Evolutionary conservation across 2,329 filamentous ascomycete genomes (phyloP), one percentile per base, ranked within the genome.

Genomic region (Penicillium psychrosexuale): DNA sequence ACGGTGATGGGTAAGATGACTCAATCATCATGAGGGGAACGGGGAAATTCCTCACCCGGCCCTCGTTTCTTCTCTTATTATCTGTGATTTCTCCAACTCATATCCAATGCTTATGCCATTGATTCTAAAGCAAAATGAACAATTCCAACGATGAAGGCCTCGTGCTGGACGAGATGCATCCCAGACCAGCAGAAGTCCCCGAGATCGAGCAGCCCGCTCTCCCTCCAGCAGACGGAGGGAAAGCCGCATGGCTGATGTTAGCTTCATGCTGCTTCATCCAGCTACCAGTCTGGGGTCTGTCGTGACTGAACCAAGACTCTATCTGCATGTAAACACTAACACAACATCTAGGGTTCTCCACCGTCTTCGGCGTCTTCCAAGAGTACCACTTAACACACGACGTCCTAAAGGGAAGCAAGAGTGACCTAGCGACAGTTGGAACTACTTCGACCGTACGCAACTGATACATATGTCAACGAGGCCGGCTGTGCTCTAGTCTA

Each of bases 251-350:
- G 76, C 57, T 81, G 1, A 80, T 82, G 48, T 66, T 84, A 13
- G 70, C 72, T 12, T 75, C 73, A 2, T 80, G 78, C 61, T 82
- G 81, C 59, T 66, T 82, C 45, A 72, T 84, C 11, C 81, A 85
- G 55, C 74, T 78, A 24, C 67, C 82, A 17, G 73, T 82, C 27
- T 84, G 80, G 81, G 80, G 80, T 80, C 60, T 58, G 69, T 56
- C 34, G 9, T 47, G n/a, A 40, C 28, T 27, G 8, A 28, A 37
- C 15, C 7, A n/a, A 40, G 8, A 7, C 17, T 24, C 22, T 24
- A 24, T 24, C 22, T 12, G 2, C 3, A 39, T 9, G 3, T 19
- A 24, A 43, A 43, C 28, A 52, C 44, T 57, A 47, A 56, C 30
- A 24, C 28, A 17, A 15, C 38, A 51, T 45, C 15, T 47, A 66